These are phyloP conservation scores for Tylopilus balloui DNA, from an alignment of 768 basidiomycete genomes.

Conservation along the genomic window DNA sequence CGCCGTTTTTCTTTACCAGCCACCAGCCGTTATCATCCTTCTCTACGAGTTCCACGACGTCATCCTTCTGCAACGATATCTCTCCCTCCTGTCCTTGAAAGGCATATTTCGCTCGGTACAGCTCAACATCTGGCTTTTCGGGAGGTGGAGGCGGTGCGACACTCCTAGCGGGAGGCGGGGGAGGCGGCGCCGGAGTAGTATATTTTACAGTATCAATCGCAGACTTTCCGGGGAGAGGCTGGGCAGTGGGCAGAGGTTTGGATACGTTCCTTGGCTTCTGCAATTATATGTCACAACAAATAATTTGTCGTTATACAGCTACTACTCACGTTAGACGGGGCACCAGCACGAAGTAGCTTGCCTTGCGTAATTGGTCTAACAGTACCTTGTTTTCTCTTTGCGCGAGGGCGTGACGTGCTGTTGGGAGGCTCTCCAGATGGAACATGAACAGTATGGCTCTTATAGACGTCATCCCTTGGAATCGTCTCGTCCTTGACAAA, in stretches of 20 bases:
- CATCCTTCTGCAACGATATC: conserved; percentile 85
- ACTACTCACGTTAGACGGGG: conserved; percentile 55
- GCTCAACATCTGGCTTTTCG: conserved; percentile 59
- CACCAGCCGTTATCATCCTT: conserved; percentile 98
- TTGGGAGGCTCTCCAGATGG: conserved; percentile 80
- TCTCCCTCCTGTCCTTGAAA: conserved; percentile 94
- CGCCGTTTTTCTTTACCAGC: conserved; percentile 79
- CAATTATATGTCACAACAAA: conserved; percentile 5
- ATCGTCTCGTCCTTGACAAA: conserved; percentile 88
- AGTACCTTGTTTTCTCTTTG: conserved; percentile 83
- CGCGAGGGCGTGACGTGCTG: conserved; percentile 78
- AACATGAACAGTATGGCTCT: conserved; percentile 88
- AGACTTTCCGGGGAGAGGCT: conserved; percentile 61
- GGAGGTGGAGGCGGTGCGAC: conserved; percentile 54
- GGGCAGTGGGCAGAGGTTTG: conserved; percentile 40
- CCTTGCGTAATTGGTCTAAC: conserved; percentile 83
- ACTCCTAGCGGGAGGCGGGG: conserved; percentile 39
- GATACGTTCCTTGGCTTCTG: conserved; percentile 42
- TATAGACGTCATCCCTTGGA: conserved; percentile 76
- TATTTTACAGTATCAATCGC: conserved; percentile 26
- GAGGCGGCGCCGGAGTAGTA: conserved; percentile 25
- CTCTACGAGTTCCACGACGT: conserved; percentile 85
- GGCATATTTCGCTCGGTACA: conserved; percentile 87
- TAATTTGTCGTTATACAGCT: background rate
- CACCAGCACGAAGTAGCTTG: conserved; percentile 72